phyloP scores from a whole-genome alignment of 2,329 filamentous ascomycete genomes.

The Microsporum audouinii region DNA sequence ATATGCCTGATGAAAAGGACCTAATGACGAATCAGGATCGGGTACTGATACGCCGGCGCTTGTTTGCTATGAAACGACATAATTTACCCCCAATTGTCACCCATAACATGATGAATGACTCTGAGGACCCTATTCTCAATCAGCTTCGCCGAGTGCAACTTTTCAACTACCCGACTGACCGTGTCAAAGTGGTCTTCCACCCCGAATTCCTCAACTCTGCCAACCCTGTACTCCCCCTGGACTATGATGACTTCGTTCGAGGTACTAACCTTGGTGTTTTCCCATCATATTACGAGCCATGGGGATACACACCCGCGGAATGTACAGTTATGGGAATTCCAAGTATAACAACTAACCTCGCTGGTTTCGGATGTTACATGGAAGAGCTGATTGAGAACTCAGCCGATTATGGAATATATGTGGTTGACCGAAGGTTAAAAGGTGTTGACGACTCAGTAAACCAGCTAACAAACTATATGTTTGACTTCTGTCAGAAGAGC shows the following conservation, averaged over 20 bases:
- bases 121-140: slow-evolving; percentile 87
- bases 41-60: slow-evolving; percentile 74
- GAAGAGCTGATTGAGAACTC: slow-evolving; percentile 98
- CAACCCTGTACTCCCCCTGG: slow-evolving; percentile 86
- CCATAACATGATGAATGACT: slow-evolving; percentile 95
- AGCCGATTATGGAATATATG: slow-evolving; percentile 96
- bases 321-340: slow-evolving; percentile 99
- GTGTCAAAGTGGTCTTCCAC: slow-evolving; percentile 96
- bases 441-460: slow-evolving; percentile 96
- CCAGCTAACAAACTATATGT: slow-evolving; percentile 85
- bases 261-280: slow-evolving; percentile 94
- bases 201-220: slow-evolving; percentile 94
- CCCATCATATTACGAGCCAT: slow-evolving; percentile 96
- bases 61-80: slow-evolving; percentile 94
- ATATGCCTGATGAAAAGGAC: slow-evolving; percentile 92
- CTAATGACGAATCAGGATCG: slow-evolving; percentile 85
- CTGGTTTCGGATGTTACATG: slow-evolving; percentile 98
- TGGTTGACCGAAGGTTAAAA: slow-evolving; percentile 90
- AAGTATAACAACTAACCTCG: slow-evolving; percentile 94
- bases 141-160: slow-evolving; percentile 92
- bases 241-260: slow-evolving; percentile 97
- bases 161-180: slow-evolving; percentile 89
- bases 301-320: slow-evolving; percentile 96
- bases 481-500: slow-evolving; percentile 85
- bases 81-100: slow-evolving; percentile 89